Base-by-base conservation (phyloP, 768 basidiomycete species). In the Boletales sp. region DNA sequence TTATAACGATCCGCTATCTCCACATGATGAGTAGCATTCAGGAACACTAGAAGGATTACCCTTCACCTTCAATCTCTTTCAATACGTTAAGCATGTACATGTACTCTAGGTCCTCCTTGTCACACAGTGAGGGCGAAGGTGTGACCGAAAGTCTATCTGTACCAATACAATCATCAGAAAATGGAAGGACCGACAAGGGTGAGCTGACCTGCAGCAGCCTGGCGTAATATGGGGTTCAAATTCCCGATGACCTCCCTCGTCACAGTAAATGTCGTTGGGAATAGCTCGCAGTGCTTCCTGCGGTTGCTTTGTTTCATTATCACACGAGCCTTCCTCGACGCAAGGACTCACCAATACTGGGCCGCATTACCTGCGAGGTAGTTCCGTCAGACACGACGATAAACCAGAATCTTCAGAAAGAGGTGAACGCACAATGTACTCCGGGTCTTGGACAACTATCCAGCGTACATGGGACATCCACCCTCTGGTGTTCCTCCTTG, bases 201-300 rank as follows among this genome's bases (percentile, higher is more conserved):
- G 14, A 31, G 10, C 17, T 35, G 36, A 69, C 65, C 65, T 58
- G 65, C 65, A 12, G 67, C 63, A 36, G 65, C 60, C 40, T 67
- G 65, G 27, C 69, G 31, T 21, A 67, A 41, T 34, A 58, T 18
- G 13, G 51, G 43, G 39, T 63, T 67, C 18, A 69, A 17, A 32
- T 56, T 48, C 35, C 45, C 21, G 6, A 50, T 60, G 45, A 54
- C 30, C 2, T 52, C 39, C 39, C 52, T 55, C 13, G 62, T 60
- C 40, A 67, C 45, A 7, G 38, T 18, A 11, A 65, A 56, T 4
- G 48, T 54, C 17, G 54, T 67, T 24, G 65, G 65, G 43, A 67
- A 67, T 8, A 67, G 40, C 37, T 67, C 67, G 40, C 67, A 67
- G 39, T 67, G 67, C 41, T 51, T 64, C 65, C 65, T 67, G 39